These are phyloP conservation scores for Candida pseudofarinosa DNA, from an alignment of 805 yeast genomes.

Conservation along the genomic window DNA sequence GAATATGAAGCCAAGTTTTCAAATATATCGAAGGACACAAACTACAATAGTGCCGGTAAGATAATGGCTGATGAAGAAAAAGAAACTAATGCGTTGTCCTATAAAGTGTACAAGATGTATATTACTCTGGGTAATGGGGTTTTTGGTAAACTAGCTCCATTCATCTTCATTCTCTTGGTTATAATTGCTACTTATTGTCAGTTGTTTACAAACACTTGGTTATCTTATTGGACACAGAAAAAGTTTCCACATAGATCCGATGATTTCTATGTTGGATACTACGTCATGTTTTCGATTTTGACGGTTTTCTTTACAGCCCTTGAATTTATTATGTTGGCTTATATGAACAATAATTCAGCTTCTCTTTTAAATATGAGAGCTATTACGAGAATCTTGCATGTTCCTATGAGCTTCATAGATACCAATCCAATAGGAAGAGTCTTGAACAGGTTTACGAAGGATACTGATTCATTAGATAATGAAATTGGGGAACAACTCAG, in stretches of 20 bases:
- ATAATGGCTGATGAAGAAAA: slow-evolving; percentile 33
- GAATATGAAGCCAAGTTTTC: neutral
- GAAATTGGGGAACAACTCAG: slow-evolving; percentile 42
- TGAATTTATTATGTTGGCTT: slow-evolving; percentile 39
- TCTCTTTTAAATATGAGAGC: slow-evolving; percentile 34
- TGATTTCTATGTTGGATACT: slow-evolving; percentile 30
- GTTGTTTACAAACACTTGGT: slow-evolving; percentile 43
- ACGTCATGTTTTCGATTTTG: slow-evolving; percentile 32
- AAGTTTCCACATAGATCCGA: slow-evolving; percentile 26
- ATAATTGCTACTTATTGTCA: slow-evolving; percentile 37
- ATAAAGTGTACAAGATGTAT: slow-evolving; percentile 36
- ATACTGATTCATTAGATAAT: slow-evolving; percentile 44
- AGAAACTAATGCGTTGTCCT: slow-evolving; percentile 36
- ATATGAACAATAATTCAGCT: slow-evolving; percentile 38
- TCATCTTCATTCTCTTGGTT: slow-evolving; percentile 29
- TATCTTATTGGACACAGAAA: slow-evolving; percentile 39
- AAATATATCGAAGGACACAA: slow-evolving; percentile 2
- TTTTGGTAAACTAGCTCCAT: slow-evolving; percentile 30
- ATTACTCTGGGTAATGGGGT: slow-evolving; percentile 35
- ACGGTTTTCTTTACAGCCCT: slow-evolving; percentile 37
- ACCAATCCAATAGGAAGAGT: slow-evolving; percentile 42
- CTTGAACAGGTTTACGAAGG: slow-evolving; percentile 42
- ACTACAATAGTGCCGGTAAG: slow-evolving; percentile 18
- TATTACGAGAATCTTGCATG: slow-evolving; percentile 33
- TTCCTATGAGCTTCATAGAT: slow-evolving; percentile 42